Percentiles rank a stretch among this genome's conserved stretches.
These are phyloP conservation scores for Anthoceros angustus DNA, from an alignment of 225 moss, liverwort and hornwort genomes.

Conservation along the genomic window DNA sequence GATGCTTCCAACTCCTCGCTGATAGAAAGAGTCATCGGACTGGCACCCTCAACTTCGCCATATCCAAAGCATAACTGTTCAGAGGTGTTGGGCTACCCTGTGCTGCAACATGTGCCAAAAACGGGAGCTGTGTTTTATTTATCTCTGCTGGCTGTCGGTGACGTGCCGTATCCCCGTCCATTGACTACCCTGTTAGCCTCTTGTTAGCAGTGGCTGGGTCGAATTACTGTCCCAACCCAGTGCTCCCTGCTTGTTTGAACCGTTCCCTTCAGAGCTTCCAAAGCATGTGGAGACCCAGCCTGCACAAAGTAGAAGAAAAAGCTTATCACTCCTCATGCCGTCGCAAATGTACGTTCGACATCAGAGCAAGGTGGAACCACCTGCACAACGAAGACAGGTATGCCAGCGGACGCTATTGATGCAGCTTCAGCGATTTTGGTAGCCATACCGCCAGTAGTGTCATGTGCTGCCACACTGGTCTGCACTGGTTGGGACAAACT, in stretches of 20 bases:
- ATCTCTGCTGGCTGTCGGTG: too few relatives aligned
- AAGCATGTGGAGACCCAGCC: conserved; percentile 28
- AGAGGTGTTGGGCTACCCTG: too few relatives aligned
- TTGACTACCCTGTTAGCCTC: too few relatives aligned
- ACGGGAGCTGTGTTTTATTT: too few relatives aligned
- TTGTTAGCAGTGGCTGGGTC: background rate
- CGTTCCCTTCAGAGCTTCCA: conserved; percentile 28
- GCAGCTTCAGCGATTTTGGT: conserved; percentile 98
- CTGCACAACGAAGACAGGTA: conserved; percentile 69
- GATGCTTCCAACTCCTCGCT: too few relatives aligned
- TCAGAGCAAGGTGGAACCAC: conserved; percentile 12
- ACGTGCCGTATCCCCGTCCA: too few relatives aligned
- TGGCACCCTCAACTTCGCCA: too few relatives aligned
- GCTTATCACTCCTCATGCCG: background rate
- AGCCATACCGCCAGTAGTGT: conserved; percentile 95
- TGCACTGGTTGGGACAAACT: conserved; percentile 32
- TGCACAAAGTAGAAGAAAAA: conserved; percentile 5
- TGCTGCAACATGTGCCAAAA: too few relatives aligned
- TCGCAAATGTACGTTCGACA: background rate
- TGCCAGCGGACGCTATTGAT: conserved; percentile 62
- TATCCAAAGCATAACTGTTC: too few relatives aligned
- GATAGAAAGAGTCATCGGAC: too few relatives aligned
- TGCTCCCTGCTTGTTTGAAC: conserved; percentile 9
- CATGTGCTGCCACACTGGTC: conserved; percentile 71
- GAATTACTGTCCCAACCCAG: conserved; percentile 32